Conservation (phyloP, 2,329 filamentous ascomycete species). For the Sporothrix dimorphospora region DNA sequence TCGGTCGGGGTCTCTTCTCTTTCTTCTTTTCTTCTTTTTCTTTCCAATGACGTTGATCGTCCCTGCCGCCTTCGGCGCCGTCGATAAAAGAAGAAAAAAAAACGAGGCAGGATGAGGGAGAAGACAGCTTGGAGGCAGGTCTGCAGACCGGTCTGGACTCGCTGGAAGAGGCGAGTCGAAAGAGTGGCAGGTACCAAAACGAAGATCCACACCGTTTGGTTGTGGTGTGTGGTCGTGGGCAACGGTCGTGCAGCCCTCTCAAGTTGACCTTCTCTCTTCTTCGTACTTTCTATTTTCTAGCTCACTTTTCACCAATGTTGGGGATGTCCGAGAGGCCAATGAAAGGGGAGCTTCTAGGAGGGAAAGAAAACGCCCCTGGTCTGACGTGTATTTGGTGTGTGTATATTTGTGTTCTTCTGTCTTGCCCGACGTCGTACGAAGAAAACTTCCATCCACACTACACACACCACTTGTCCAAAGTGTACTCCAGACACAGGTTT, state of each 20-base stretch:
- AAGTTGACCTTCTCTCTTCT: background rate
- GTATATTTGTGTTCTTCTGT: background rate
- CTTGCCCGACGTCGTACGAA: slow-evolving; percentile 14
- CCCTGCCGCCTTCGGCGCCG: too few relatives aligned
- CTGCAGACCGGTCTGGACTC: too few relatives aligned
- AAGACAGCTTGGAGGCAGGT: background rate
- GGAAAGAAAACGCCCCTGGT: background rate
- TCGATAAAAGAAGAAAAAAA: too few relatives aligned
- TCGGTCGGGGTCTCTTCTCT: background rate
- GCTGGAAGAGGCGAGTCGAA: background rate
- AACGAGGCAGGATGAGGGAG: background rate
- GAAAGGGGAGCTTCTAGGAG: background rate
- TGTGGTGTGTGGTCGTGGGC: background rate
- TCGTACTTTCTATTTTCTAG: slow-evolving; percentile 17
- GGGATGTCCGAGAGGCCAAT: slow-evolving; percentile 22
- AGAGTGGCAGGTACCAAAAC: background rate
- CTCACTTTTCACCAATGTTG: background rate
- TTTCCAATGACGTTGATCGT: background rate
- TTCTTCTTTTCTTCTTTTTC: background rate
- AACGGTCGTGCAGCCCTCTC: background rate
- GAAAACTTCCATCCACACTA: background rate
- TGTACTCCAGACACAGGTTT: too few relatives aligned
- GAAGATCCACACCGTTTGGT: background rate
- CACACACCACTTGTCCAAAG: background rate
- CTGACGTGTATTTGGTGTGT: slow-evolving; percentile 16